Evolutionary conservation across 2,329 filamentous ascomycete species (phyloP).

Genomic region (Fusarium dlaminii): DNA sequence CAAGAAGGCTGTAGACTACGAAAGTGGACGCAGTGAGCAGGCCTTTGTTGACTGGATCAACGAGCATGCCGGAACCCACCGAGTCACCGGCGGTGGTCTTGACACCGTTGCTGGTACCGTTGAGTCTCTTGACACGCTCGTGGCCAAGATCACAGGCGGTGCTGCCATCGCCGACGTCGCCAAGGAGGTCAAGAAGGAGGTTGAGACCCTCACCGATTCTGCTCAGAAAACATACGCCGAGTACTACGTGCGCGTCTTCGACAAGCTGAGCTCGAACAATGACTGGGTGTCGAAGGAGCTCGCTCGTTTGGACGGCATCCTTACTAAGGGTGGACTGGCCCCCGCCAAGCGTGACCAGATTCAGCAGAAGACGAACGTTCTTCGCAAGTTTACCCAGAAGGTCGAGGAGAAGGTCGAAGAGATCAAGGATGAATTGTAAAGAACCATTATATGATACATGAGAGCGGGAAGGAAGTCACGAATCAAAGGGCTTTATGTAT

Average conservation of each 20-base stretch:
- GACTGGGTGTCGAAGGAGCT: constrained; percentile 88
- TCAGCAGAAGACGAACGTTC: constrained; percentile 85
- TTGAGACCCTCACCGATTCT: constrained; percentile 69
- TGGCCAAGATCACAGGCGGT: constrained; percentile 76
- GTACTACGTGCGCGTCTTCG: constrained; percentile 93
- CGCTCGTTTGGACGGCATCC: constrained; percentile 78
- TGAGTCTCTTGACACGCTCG: constrained; percentile 77
- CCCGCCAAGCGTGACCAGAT: constrained; percentile 90
- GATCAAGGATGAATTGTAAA: constrained; percentile 54
- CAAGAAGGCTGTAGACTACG: constrained; percentile 76
- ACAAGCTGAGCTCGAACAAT: constrained; percentile 82
- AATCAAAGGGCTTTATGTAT: constrained; percentile 27
- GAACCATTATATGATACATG: constrained; percentile 5
- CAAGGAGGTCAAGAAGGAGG: constrained; percentile 77
- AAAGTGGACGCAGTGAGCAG: constrained; percentile 78
- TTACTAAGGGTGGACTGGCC: constrained; percentile 87
- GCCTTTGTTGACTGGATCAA: constrained; percentile 86
- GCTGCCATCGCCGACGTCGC: constrained; percentile 70
- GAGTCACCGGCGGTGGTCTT: constrained; percentile 81
- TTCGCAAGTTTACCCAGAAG: constrained; percentile 77
- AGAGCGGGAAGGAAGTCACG: constrained; percentile 16
- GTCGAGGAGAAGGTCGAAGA: constrained; percentile 71
- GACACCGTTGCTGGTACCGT: constrained; percentile 84
- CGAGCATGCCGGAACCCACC: constrained; percentile 87
- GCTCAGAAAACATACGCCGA: constrained; percentile 80